Base-by-base conservation (phyloP, 129 eudicot species). In the Calendula officinalis region DNA sequence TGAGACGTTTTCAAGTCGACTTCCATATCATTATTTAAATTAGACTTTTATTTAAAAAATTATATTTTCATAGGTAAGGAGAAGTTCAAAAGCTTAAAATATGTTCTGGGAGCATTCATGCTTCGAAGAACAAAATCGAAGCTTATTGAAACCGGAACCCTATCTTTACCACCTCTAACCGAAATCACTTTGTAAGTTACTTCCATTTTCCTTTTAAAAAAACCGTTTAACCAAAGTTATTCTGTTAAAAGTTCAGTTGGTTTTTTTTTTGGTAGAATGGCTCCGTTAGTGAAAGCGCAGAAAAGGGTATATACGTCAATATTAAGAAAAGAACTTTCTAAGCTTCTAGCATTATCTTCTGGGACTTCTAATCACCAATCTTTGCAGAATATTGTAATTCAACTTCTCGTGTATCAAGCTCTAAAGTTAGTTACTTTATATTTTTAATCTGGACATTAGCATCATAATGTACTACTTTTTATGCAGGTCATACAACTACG, bases 401-500 rank as follows among this genome's bases (percentile, higher is more conserved):
- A 30, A 73, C 48, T 73, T 58, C 44, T 7, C 13, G 39, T 49
- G 17, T 60, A 33, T 35, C 15, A 22, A 62, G 62, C 40, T 68
- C 53, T 22, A 22, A 22, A 22, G 30, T 22, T 22, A 22, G 30
- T 22, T 22, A 22, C 15, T 10, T 36, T 5, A 33, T 32, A 16
- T 6, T 35, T 34, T 58, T 36, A 6, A 17, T 54, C 62, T 72
- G 49, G 16, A 45, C 62, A 54, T 3, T 16, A 38, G 40, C 62
- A 32, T 9, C 68, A 7, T 43, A 47, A 32, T 40, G 11, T 60
- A n/a, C 51, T 38, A 15, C 33, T 59, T 57, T 22, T 41, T 35
- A 36, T 75, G 63, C 85, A 91, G 98, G 96, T 91, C 66, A 85
- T 91, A 61, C 98, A 91, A 76, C 81, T 91, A 30, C 83, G 98